phyloP scores from a whole-genome alignment of 352 stramenopile species.

The Globisporangium heterothallicum region DNA sequence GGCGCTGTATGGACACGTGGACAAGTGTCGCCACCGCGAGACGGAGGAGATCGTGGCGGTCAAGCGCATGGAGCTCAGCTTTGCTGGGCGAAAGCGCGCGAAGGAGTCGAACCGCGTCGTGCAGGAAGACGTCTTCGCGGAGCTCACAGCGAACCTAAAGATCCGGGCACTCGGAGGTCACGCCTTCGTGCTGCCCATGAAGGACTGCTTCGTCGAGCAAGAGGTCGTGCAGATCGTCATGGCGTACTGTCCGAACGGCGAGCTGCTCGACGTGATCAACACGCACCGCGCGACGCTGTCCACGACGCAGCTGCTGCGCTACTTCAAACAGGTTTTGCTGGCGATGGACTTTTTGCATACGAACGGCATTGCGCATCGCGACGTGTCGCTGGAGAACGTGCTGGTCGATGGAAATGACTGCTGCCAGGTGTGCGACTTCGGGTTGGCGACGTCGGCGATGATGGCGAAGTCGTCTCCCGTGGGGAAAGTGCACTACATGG shows the following conservation, averaged over 20 bases:
- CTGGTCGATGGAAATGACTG: slow-evolving; percentile 58
- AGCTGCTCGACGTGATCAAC: slow-evolving; percentile 76
- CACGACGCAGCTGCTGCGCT: slow-evolving; percentile 29
- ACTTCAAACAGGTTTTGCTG: slow-evolving; percentile 61
- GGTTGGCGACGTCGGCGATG: slow-evolving; percentile 39
- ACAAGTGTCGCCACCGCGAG: slow-evolving; percentile 46
- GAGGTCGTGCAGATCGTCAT: slow-evolving; percentile 62
- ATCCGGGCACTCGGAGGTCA: slow-evolving; percentile 61
- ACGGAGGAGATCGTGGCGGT: slow-evolving; percentile 59
- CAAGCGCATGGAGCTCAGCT: slow-evolving; percentile 74
- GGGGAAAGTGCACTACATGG: slow-evolving; percentile 80
- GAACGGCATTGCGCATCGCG: slow-evolving; percentile 71
- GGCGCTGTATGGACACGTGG: slow-evolving; percentile 69
- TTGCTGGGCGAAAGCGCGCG: slow-evolving; percentile 38
- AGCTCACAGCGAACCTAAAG: slow-evolving; percentile 64
- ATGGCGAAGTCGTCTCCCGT: slow-evolving; percentile 34
- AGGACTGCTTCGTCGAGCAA: slow-evolving; percentile 60
- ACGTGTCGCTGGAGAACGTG: slow-evolving; percentile 82
- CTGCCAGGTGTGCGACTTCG: slow-evolving; percentile 82
- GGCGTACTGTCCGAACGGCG: slow-evolving; percentile 57
- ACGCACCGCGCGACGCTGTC: slow-evolving; percentile 26
- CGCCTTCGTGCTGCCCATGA: slow-evolving; percentile 57
- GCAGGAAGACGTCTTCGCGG: slow-evolving; percentile 64
- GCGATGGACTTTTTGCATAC: slow-evolving; percentile 70
- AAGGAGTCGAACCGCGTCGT: slow-evolving; percentile 42